Conservation (phyloP, 768 basidiomycete genomes). For the Phlegmacium glaucopus region DNA sequence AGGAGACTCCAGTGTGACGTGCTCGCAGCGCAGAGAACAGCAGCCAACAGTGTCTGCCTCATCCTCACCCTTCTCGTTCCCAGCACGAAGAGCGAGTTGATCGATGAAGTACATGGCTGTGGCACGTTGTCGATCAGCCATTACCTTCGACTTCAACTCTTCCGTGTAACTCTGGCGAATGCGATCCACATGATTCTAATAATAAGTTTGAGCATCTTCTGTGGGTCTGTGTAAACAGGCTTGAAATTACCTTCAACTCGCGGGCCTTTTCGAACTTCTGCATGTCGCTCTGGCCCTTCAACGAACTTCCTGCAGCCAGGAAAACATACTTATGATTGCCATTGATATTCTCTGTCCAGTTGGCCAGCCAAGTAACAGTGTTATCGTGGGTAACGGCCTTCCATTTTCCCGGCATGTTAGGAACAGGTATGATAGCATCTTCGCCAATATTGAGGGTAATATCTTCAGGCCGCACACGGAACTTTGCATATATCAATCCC, state of each 20-base stretch:
- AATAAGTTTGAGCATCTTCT: constrained; percentile 1
- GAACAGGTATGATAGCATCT: constrained; percentile 68
- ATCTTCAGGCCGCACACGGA: constrained; percentile 89
- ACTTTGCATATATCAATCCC: constrained; percentile 37
- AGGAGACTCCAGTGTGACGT: constrained; percentile 88
- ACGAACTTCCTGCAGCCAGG: constrained; percentile 92
- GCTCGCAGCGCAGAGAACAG: constrained; percentile 95
- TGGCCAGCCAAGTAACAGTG: constrained; percentile 98
- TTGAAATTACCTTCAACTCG: constrained; percentile 75
- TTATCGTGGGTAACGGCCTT: constrained; percentile 86
- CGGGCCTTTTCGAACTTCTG: constrained; percentile 97
- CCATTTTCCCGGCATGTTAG: constrained; percentile 93
- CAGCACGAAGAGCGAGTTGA: constrained; percentile 92
- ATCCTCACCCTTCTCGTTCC: constrained; percentile 99
- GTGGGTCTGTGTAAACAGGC: not conserved
- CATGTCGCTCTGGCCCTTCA: constrained; percentile 99
- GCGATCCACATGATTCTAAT: constrained; percentile 82
- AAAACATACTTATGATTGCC: constrained; percentile 96
- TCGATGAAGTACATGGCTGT: constrained; percentile 99
- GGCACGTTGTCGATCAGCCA: constrained; percentile 95
- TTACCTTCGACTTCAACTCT: constrained; percentile 87
- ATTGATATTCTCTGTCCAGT: constrained; percentile 99
- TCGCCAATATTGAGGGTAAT: constrained; percentile 94
- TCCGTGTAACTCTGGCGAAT: constrained; percentile 86
- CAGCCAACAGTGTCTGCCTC: constrained; percentile 99